Evolutionary conservation across 805 yeast species (phyloP).

Genomic region (Wickerhamiella parazyma): DNA sequence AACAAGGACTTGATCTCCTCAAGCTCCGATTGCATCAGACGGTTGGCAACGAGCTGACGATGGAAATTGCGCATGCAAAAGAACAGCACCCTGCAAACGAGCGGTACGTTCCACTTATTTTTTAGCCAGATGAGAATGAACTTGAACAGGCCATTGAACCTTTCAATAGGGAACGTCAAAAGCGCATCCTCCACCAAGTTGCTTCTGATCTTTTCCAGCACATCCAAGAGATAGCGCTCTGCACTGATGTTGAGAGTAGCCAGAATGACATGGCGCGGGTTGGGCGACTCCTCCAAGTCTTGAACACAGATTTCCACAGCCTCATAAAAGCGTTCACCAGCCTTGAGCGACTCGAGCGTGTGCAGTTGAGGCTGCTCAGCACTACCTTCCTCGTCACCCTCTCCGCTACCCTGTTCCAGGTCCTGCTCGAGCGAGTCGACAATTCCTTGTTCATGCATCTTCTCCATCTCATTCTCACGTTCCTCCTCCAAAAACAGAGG

Average conservation of each 20-base stretch:
- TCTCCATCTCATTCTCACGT: constrained; percentile 89
- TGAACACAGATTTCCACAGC: constrained; percentile 72
- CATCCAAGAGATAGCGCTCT: constrained; percentile 63
- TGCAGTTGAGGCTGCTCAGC: constrained; percentile 56
- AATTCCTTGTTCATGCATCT: constrained; percentile 69
- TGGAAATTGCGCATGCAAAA: constrained; percentile 63
- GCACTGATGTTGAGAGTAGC: constrained; percentile 60
- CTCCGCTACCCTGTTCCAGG: constrained; percentile 19
- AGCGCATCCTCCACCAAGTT: constrained; percentile 88
- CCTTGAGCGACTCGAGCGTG: constrained; percentile 81
- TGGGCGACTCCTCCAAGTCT: constrained; percentile 38
- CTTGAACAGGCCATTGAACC: constrained; percentile 52
- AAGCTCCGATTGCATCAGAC: constrained; percentile 39
- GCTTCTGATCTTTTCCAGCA: constrained; percentile 55
- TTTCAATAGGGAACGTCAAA: constrained; percentile 79
- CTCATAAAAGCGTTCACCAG: constrained; percentile 86
- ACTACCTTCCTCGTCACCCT: constrained; percentile 33
- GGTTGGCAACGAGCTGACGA: constrained; percentile 50
- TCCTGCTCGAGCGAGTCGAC: constrained; percentile 49
- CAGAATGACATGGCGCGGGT: constrained; percentile 49
- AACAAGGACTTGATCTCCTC: constrained; percentile 48
- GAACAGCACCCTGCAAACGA: constrained; percentile 62
- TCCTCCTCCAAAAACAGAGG: constrained; percentile 96
- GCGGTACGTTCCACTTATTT: constrained; percentile 35
- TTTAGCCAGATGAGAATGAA: constrained; percentile 68